phyloP scores from a whole-genome alignment of 768 basidiomycete species.

The Tricholoma furcatifolium region DNA sequence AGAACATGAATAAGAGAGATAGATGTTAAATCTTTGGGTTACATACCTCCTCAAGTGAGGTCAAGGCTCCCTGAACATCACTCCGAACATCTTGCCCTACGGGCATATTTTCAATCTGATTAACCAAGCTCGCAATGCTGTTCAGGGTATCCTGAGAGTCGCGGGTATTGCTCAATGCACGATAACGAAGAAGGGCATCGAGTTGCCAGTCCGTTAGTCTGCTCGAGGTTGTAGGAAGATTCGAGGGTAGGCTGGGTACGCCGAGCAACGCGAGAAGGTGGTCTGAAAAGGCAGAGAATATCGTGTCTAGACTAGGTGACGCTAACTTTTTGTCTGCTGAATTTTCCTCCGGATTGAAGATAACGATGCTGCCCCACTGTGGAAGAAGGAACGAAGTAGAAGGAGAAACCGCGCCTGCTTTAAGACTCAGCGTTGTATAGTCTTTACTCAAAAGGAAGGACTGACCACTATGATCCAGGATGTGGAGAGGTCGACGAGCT shows the following conservation, averaged over 20 bases:
- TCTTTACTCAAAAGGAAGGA: neutral
- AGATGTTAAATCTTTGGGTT: neutral
- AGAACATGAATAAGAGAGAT: neutral
- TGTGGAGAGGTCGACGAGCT: constrained; percentile 64
- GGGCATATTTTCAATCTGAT: constrained; percentile 90
- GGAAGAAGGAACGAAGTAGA: constrained; percentile 83
- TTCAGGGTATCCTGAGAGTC: constrained; percentile 71
- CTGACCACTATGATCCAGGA: constrained; percentile 56
- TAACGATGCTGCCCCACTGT: constrained; percentile 89
- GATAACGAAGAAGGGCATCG: constrained; percentile 69
- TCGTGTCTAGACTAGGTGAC: constrained; percentile 40
- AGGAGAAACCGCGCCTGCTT: constrained; percentile 42
- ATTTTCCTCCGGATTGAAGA: constrained; percentile 57
- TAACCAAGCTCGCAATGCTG: constrained; percentile 83
- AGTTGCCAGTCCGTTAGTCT: constrained; percentile 73
- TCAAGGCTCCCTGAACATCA: constrained; percentile 69
- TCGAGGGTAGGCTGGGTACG: constrained; percentile 58
- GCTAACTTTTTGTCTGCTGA: constrained; percentile 36
- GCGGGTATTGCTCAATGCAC: constrained; percentile 66
- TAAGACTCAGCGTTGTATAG: constrained; percentile 10
- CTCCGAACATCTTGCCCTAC: constrained; percentile 74
- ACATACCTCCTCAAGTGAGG: constrained; percentile 70
- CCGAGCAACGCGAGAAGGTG: constrained; percentile 85
- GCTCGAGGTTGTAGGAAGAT: constrained; percentile 30
- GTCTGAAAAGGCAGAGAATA: constrained; percentile 63